Evolutionary conservation across 2,329 filamentous ascomycete genomes (phyloP).

Genomic region (Aspergillus thermomutatus): DNA sequence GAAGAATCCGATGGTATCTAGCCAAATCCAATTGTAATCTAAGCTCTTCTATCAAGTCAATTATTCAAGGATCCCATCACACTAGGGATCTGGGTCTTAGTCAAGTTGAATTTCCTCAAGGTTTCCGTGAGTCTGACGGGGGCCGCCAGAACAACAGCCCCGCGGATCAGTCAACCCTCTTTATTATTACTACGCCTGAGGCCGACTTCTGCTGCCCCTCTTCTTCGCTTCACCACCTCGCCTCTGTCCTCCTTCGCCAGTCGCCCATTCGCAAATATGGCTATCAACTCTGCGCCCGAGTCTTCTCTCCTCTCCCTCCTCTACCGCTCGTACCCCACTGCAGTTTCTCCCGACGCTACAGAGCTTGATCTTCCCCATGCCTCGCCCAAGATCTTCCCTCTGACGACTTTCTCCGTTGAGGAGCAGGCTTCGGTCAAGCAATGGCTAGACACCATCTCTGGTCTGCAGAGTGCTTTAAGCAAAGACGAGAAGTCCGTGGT

Average conservation of each 20-base stretch:
- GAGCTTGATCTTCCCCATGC: conserved; percentile 44
- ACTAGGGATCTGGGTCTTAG: conserved; percentile 12
- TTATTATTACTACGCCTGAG: conserved; percentile 1
- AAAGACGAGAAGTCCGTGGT: conserved; percentile 54
- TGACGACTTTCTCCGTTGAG: conserved; percentile 67
- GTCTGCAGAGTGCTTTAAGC: conserved; percentile 55
- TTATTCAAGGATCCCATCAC: conserved; percentile 11
- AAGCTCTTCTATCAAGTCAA: conserved; percentile 6
- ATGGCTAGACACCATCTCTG: conserved; percentile 77
- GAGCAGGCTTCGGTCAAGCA: conserved; percentile 86
- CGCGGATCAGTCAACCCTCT: conserved; percentile 12
- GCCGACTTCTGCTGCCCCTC: conserved; percentile 21
- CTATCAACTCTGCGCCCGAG: conserved; percentile 33
- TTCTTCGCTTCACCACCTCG: conserved; percentile 18
- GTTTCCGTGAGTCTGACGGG: conserved; percentile 15
- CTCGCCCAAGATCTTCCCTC: conserved; percentile 63
- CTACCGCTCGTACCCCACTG: conserved; percentile 43
- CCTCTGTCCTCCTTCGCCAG: conserved; percentile 13
- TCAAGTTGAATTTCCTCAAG: conserved; percentile 17
- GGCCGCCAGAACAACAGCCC: conserved; percentile 16
- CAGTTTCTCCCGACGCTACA: conserved; percentile 38
- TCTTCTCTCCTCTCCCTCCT: conserved; percentile 44
- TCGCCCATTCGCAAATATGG: conserved; percentile 23
- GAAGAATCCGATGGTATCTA: neutral
- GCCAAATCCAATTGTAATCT: neutral